Evolutionary conservation across 306 rosid species (phyloP).

Genomic region (Ormosia emarginata): DNA sequence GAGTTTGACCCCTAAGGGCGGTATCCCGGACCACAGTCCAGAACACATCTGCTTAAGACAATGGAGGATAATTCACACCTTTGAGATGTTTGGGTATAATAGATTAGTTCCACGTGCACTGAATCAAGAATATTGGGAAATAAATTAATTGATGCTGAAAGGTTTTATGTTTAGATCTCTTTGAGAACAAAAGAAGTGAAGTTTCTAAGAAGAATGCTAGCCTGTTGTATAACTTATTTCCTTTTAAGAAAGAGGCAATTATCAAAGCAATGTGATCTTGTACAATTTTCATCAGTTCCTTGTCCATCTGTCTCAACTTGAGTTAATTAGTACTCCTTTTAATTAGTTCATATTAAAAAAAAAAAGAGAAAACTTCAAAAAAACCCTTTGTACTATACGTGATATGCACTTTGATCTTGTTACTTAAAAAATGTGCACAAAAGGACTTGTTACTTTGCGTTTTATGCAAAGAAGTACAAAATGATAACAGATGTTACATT

Average conservation of each 20-base stretch:
- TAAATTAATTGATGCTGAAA: too few relatives aligned
- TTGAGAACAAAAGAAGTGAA: not conserved
- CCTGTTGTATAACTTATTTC: too few relatives aligned
- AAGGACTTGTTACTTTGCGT: too few relatives aligned
- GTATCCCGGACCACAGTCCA: too few relatives aligned
- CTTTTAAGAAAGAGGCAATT: not conserved
- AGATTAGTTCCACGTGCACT: not conserved
- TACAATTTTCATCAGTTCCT: not conserved
- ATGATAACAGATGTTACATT: too few relatives aligned
- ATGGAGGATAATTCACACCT: not conserved
- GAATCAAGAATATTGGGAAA: not conserved
- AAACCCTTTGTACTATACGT: too few relatives aligned
- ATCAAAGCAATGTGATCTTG: not conserved
- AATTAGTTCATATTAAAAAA: not conserved
- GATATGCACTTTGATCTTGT: too few relatives aligned
- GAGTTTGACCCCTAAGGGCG: too few relatives aligned
- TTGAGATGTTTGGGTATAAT: not conserved
- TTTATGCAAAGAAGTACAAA: too few relatives aligned
- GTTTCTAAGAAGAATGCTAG: too few relatives aligned
- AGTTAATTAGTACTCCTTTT: not conserved
- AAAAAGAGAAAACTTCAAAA: too few relatives aligned
- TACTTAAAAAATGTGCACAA: too few relatives aligned
- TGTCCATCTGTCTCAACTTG: not conserved
- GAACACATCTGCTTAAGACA: not conserved
- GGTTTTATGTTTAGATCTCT: not conserved